Percentiles rank a stretch among this genome's conserved stretches.
Evolutionary conservation across 148 eudicot species (phyloP).

Genomic region (Vaccinium myrtillus): DNA sequence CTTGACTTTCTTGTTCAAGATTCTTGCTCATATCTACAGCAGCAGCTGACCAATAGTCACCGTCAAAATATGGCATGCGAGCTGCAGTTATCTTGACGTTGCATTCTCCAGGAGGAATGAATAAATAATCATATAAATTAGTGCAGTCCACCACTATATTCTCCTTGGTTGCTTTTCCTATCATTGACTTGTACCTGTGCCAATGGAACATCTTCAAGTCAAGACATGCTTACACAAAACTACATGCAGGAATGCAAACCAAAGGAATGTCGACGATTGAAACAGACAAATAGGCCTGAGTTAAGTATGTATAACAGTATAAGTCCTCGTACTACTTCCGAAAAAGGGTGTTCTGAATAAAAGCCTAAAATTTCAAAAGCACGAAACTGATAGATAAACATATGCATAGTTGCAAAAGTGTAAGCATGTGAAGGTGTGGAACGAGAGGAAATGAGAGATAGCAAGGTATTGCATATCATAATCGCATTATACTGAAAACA

Average conservation of each 20-base stretch:
- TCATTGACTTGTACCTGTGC: constrained; percentile 77
- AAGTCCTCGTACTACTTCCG: neutral
- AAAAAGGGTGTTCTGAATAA: neutral
- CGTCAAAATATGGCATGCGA: constrained; percentile 89
- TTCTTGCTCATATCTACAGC: constrained; percentile 53
- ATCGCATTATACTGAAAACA: neutral
- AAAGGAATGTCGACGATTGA: neutral
- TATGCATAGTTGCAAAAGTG: neutral
- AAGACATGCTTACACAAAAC: neutral
- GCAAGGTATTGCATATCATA: neutral
- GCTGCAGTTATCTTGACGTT: constrained; percentile 70
- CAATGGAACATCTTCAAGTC: constrained; percentile 1
- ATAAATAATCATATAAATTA: constrained; percentile 66
- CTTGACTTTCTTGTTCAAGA: constrained; percentile 47
- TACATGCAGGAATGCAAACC: neutral
- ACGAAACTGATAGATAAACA: neutral
- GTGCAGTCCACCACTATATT: constrained; percentile 59
- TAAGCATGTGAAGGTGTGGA: neutral
- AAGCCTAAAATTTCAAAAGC: neutral
- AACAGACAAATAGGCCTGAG: neutral
- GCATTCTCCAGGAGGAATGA: constrained; percentile 49
- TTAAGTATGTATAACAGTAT: neutral
- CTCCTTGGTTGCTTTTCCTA: constrained; percentile 66
- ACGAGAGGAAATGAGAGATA: constrained; percentile 7
- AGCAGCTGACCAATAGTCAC: constrained; percentile 77